Percentiles rank a stretch among this genome's conserved stretches.
Evolutionary conservation across 1,139 yeast genomes (phyloP).

Genomic region (Diutina ranongensis): DNA sequence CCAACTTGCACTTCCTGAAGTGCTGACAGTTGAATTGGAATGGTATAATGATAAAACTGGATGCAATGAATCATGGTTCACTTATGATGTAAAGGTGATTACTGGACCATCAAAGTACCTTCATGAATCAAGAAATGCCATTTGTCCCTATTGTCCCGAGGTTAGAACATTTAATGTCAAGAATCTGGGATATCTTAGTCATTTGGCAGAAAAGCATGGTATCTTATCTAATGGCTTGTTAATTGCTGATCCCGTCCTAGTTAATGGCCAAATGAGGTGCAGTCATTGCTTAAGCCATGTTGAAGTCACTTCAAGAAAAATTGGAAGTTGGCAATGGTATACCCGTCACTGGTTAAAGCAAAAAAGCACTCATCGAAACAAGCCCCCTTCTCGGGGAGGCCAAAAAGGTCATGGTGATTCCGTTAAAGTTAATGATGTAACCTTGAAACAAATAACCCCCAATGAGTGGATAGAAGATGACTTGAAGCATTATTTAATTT

Average conservation of each 20-base stretch:
- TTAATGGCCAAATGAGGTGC: not conserved
- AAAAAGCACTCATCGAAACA: not conserved
- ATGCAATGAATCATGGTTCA: not conserved
- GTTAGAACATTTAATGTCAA: not conserved
- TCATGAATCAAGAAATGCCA: not conserved
- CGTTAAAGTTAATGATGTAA: not conserved
- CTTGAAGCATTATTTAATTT: too few species aligned
- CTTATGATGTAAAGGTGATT: not conserved
- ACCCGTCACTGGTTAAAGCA: not conserved
- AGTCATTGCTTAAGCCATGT: not conserved
- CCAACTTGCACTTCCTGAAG: too few species aligned
- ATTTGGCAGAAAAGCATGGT: not conserved
- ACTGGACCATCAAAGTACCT: not conserved
- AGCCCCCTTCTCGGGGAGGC: too few species aligned
- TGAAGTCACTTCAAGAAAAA: not conserved
- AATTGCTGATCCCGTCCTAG: not conserved
- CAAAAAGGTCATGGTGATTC: not conserved
- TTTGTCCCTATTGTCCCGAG: constrained; percentile 3
- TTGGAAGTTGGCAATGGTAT: not conserved
- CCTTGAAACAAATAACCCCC: not conserved
- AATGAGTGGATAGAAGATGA: too few species aligned
- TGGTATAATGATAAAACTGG: not conserved
- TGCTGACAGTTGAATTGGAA: too few species aligned
- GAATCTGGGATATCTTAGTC: not conserved
- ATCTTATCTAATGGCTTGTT: not conserved